phyloP scores from a whole-genome alignment of 1,139 yeast species.

The Candida sanyaensis region DNA sequence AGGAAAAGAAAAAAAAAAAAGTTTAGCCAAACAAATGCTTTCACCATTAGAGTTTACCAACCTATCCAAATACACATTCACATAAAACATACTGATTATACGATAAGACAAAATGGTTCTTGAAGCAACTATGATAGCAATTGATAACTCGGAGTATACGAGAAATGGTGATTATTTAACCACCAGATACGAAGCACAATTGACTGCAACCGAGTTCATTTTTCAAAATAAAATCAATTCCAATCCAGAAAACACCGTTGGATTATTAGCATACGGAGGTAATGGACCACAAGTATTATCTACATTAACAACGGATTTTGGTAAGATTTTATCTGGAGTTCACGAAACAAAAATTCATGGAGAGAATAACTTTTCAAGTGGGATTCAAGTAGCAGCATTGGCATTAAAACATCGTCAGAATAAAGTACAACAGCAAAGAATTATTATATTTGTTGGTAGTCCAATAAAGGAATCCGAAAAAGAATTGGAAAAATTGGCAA shows the following conservation, averaged over 20 bases:
- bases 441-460: constrained; percentile 86
- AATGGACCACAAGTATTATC: constrained; percentile 82
- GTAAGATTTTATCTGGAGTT: constrained; percentile 83
- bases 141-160: constrained; percentile 95
- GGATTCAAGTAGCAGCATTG: constrained; percentile 94
- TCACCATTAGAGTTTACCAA: background rate
- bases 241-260: constrained; percentile 94
- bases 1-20: background rate
- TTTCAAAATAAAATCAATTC: constrained; percentile 84
- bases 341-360: constrained; percentile 83
- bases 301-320: constrained; percentile 85
- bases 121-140: constrained; percentile 94
- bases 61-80: background rate
- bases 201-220: constrained; percentile 86
- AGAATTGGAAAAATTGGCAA: constrained; percentile 82
- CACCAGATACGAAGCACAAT: constrained; percentile 89
- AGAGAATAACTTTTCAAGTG: constrained; percentile 67
- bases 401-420: constrained; percentile 96
- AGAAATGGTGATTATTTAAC: constrained; percentile 94
- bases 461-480: constrained; percentile 74
- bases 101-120: constrained; percentile 63
- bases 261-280: constrained; percentile 87
- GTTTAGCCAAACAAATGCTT: background rate
- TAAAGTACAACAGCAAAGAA: constrained; percentile 88
- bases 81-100: no score